phyloP scores from a whole-genome alignment of 495 filamentous ascomycete species.

The Aspergillus saccharolyticus region DNA sequence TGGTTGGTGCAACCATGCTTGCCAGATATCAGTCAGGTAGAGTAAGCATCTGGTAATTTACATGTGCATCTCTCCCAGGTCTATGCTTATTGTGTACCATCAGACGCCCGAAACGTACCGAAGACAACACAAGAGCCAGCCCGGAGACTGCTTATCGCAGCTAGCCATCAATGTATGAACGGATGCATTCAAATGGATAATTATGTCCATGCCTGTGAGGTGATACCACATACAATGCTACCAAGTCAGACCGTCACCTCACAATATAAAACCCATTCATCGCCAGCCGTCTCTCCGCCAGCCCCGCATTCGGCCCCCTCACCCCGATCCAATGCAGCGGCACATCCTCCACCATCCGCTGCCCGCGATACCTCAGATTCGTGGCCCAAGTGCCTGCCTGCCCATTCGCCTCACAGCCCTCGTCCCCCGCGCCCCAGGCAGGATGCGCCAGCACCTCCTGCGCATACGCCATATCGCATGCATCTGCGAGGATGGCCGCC shows the following conservation, averaged over 20 bases:
- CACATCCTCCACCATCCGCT: slow-evolving; percentile 48
- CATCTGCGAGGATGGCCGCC: slow-evolving; percentile 36
- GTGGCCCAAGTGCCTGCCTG: slow-evolving; percentile 29
- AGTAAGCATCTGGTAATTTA: too few relatives aligned
- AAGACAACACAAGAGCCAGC: too few relatives aligned
- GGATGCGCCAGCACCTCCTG: slow-evolving; percentile 49
- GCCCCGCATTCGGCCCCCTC: slow-evolving; percentile 43
- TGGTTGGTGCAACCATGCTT: too few relatives aligned
- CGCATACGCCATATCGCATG: slow-evolving; percentile 45
- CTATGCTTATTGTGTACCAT: too few relatives aligned
- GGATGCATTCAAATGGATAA: too few relatives aligned
- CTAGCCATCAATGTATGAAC: too few relatives aligned
- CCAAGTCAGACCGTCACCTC: slow-evolving; percentile 16
- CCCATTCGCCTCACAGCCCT: slow-evolving; percentile 6
- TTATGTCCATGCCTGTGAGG: too few relatives aligned
- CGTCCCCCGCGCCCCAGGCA: slow-evolving; percentile 45
- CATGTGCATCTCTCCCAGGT: too few relatives aligned
- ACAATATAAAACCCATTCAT: slow-evolving; percentile 41
- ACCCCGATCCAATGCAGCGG: slow-evolving; percentile 54
- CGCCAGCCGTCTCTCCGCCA: slow-evolving; percentile 38
- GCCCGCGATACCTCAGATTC: slow-evolving; percentile 36
- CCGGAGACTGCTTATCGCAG: too few relatives aligned
- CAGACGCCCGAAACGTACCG: too few relatives aligned
- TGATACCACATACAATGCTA: too few relatives aligned
- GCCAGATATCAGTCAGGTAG: too few relatives aligned